A percentile compares a stretch with the other conserved stretches of the same genome.
Conservation (phyloP, 2,329 filamentous ascomycete species). For the Didymella pomorum region DNA sequence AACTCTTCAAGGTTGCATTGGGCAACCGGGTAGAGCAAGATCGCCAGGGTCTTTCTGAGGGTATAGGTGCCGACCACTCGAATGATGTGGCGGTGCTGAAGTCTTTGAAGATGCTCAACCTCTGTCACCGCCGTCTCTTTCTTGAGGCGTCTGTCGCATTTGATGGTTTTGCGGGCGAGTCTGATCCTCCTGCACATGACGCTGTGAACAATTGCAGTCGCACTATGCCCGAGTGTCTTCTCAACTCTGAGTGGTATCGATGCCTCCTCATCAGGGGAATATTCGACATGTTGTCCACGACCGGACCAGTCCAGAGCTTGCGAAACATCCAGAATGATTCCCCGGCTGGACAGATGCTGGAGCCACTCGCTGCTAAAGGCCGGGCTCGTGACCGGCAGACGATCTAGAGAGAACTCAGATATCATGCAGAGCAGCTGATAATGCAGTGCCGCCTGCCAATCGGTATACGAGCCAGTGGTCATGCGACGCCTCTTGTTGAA, state of each 20-base stretch:
- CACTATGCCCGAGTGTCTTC: too few species aligned
- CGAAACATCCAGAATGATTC: neutral
- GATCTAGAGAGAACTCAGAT: too few species aligned
- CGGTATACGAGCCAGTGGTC: too few species aligned
- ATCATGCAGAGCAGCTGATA: too few species aligned
- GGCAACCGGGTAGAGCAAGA: slow-evolving; percentile 19
- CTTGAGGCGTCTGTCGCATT: neutral
- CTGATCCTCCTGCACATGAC: slow-evolving; percentile 5
- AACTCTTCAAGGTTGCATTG: slow-evolving; percentile 7
- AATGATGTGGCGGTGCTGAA: slow-evolving; percentile 17
- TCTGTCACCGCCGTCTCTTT: neutral
- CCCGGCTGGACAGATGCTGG: neutral
- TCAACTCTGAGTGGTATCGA: slow-evolving; percentile 5
- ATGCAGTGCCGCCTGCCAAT: too few species aligned
- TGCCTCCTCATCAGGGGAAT: neutral
- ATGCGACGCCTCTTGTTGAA: too few species aligned
- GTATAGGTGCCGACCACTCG: slow-evolving; percentile 20
- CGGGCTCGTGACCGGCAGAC: too few species aligned
- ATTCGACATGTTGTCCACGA: slow-evolving; percentile 20
- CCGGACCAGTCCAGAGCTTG: slow-evolving; percentile 14
- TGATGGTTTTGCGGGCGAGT: neutral
- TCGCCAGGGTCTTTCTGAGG: neutral
- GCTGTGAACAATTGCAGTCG: neutral
- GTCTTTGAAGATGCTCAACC: neutral
- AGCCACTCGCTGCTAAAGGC: slow-evolving; percentile 4